phyloP scores from a whole-genome alignment of 2,329 filamentous ascomycete genomes.

The Aspergillus pseudoglaucus region DNA sequence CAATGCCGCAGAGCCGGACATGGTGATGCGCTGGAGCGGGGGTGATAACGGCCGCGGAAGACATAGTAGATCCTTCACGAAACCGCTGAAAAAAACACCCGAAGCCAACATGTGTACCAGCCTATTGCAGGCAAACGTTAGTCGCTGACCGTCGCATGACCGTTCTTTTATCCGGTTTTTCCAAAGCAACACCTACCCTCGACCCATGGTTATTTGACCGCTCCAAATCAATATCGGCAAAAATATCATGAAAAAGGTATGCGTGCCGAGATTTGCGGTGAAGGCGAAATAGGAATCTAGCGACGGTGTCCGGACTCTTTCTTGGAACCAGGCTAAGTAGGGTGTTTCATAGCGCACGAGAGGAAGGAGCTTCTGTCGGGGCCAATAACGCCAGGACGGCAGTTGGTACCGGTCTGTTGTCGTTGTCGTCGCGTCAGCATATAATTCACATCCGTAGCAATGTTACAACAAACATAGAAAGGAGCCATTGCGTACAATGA shows the following conservation, averaged over 20 bases:
- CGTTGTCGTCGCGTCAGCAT: constrained; percentile 1
- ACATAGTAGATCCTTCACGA: constrained; percentile 89
- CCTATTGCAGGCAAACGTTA: constrained; percentile 22
- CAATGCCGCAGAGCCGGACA: constrained; percentile 89
- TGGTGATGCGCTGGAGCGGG: constrained; percentile 87
- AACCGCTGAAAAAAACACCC: constrained; percentile 83
- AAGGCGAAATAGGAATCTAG: constrained; percentile 96
- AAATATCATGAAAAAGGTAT: constrained; percentile 97
- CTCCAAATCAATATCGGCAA: constrained; percentile 96
- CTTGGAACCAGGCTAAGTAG: constrained; percentile 81
- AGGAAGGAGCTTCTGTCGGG: constrained; percentile 76
- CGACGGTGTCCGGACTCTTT: constrained; percentile 68
- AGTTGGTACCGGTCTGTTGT: constrained; percentile 69
- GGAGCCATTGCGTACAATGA: constrained; percentile 51
- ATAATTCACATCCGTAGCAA: background rate
- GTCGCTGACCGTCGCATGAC: background rate
- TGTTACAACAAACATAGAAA: constrained; percentile 8
- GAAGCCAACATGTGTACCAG: constrained; percentile 66
- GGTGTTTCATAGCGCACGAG: constrained; percentile 92
- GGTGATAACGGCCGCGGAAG: constrained; percentile 87
- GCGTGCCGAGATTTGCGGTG: constrained; percentile 90
- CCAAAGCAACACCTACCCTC: constrained; percentile 59
- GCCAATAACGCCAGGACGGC: constrained; percentile 77
- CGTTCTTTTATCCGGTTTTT: background rate
- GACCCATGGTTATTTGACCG: constrained; percentile 74